Percentiles rank a stretch among this genome's conserved stretches.
phyloP scores from a whole-genome alignment of 2,329 filamentous ascomycete species.

The Macrophomina phaseolina region DNA sequence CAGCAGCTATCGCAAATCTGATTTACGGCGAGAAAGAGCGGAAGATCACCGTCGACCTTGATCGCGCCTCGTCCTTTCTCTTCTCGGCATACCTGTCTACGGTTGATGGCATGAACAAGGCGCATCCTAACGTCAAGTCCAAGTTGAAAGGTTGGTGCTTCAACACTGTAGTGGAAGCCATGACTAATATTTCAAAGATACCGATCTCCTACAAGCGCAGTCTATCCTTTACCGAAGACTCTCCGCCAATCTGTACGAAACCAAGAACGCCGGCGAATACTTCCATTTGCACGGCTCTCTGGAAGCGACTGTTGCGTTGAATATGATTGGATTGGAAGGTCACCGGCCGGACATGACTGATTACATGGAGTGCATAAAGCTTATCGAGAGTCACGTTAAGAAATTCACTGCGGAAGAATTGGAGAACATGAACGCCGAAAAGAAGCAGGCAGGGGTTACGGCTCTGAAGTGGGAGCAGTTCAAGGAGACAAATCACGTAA shows the following conservation, averaged over 20 bases:
- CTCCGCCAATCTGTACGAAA: constrained; percentile 74
- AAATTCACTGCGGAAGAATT: constrained; percentile 47
- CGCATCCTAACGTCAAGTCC: constrained; percentile 52
- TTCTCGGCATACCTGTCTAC: constrained; percentile 65
- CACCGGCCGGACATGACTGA: constrained; percentile 64
- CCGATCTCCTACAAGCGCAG: constrained; percentile 73
- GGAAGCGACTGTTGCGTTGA: constrained; percentile 70
- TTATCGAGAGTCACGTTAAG: constrained; percentile 51
- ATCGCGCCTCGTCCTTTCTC: constrained; percentile 60
- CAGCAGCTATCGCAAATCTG: constrained; percentile 64
- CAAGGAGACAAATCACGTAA: constrained; percentile 46
- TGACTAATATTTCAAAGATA: constrained; percentile 59
- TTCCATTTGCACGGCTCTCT: constrained; percentile 79
- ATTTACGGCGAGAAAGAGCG: constrained; percentile 55
- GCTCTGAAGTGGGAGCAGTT: constrained; percentile 51
- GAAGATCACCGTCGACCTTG: constrained; percentile 59
- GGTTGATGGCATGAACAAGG: constrained; percentile 57
- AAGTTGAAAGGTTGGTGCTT: constrained; percentile 48
- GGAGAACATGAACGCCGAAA: constrained; percentile 49
- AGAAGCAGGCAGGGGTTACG: constrained; percentile 50
- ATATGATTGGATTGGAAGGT: constrained; percentile 71
- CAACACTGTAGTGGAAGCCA: not conserved
- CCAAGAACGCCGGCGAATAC: constrained; percentile 68
- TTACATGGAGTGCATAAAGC: constrained; percentile 47
- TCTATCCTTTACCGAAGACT: constrained; percentile 73